Evolutionary conservation across 2,329 filamentous ascomycete genomes (phyloP), one percentile per base, ranked within the genome.

Genomic region (Coleophoma crateriformis): DNA sequence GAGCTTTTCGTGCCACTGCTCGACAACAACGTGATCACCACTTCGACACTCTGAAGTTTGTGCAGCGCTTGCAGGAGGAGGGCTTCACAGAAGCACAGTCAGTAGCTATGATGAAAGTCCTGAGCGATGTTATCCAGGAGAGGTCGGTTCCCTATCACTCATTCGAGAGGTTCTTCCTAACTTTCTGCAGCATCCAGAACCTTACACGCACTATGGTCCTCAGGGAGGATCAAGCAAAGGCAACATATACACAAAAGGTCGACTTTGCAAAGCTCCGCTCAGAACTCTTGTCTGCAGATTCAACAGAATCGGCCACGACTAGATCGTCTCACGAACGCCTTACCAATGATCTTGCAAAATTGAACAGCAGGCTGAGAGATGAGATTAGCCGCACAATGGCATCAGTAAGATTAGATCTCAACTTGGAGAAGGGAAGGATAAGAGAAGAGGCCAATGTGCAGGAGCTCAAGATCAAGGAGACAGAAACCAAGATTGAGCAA

Each of bases 391-490:
- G 94, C 40, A 97, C 94, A 3, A 92, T 97, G 71, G 92, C 92
- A 6, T 92, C 87, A 54, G 91, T 97, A 35, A 79, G 92, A 52
- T 73, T 99, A 42, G 94, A 99, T 69, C 73, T 99, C 53, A 99
- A 97, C 69, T 73, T 99, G 42, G 94, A 99, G 66, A 99, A 99
- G 73, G 94, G 94, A 13, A 81, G 94, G 54, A 99, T 97, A 59
- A 78, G 94, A 54, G 94, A 99, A 71, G 94, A 99, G 75, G 90
- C 91, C 15, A 95, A 96, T 58, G 87, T 88, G 50, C 94, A 97
- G 72, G 94, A 99, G 70, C 82, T 99, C 70, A 95, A 96, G 75
- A 90, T 99, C 63, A 96, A 96, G 75, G 94, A 99, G 78, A 97
- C 94, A 12, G 94, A 99, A 74, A 96, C 91, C 50, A 85, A 95